phyloP scores from a whole-genome alignment of 1,284 basidiomycete genomes.

The Xerocomus nothofagi region DNA sequence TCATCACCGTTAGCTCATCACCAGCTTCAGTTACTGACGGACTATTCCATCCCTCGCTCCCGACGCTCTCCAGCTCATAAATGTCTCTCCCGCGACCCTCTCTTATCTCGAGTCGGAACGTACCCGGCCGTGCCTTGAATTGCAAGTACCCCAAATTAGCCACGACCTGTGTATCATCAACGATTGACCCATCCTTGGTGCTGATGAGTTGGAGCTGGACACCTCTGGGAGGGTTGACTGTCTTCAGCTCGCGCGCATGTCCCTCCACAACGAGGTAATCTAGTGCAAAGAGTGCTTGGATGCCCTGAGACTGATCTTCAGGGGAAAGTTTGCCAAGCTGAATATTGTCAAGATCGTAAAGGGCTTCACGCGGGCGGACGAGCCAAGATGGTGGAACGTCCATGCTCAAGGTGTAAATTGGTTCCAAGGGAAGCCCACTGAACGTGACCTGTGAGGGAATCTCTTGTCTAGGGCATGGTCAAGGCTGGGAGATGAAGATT shows the following conservation, averaged over 20 bases:
- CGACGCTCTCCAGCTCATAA: constrained; percentile 81
- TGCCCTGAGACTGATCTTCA: constrained; percentile 51
- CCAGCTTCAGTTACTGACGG: constrained; percentile 64
- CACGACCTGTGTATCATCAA: constrained; percentile 87
- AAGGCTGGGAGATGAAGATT: not conserved
- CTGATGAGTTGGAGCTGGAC: constrained; percentile 77
- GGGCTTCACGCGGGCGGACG: constrained; percentile 83
- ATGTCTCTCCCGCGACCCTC: constrained; percentile 80
- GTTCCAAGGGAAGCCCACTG: constrained; percentile 56
- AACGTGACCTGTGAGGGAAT: constrained; percentile 51
- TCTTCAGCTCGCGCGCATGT: constrained; percentile 76
- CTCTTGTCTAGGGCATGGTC: constrained; percentile 46
- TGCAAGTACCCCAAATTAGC: constrained; percentile 97
- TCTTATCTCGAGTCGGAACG: constrained; percentile 82
- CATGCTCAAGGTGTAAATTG: constrained; percentile 91
- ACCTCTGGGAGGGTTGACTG: constrained; percentile 73
- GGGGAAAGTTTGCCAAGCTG: constrained; percentile 70
- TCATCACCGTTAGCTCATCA: constrained; percentile 74
- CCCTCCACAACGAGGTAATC: constrained; percentile 94
- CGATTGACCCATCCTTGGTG: constrained; percentile 39
- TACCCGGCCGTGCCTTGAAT: constrained; percentile 90
- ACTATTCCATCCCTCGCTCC: constrained; percentile 83
- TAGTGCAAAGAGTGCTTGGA: constrained; percentile 85
- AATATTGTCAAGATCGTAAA: constrained; percentile 96
- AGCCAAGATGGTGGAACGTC: constrained; percentile 92